Evolutionary conservation across 2,329 filamentous ascomycete species (phyloP).

Genomic region (Aspergillus sp.): DNA sequence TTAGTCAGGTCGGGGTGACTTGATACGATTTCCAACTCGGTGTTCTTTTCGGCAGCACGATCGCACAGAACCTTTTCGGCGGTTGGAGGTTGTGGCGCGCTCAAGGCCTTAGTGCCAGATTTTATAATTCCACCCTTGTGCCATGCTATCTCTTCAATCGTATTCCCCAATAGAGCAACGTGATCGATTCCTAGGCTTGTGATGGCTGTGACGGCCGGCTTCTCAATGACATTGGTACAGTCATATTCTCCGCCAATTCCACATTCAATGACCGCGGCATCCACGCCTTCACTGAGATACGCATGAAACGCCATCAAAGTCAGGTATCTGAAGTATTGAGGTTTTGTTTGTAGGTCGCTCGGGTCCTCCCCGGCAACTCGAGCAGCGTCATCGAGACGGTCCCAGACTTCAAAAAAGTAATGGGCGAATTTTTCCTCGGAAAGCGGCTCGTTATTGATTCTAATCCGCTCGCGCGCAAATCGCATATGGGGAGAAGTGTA

Average conservation of each 20-base stretch:
- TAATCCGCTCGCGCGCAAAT: slow-evolving; percentile 80
- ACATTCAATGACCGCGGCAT: slow-evolving; percentile 82
- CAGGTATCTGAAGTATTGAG: slow-evolving; percentile 88
- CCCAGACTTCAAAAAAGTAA: slow-evolving; percentile 86
- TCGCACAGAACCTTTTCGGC: slow-evolving; percentile 59
- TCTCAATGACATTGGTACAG: slow-evolving; percentile 78
- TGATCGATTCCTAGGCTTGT: slow-evolving; percentile 86
- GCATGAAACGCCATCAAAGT: slow-evolving; percentile 85
- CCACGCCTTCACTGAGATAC: slow-evolving; percentile 73
- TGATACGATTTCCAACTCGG: slow-evolving; percentile 49
- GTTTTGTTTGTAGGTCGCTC: slow-evolving; percentile 62
- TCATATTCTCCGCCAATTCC: slow-evolving; percentile 95
- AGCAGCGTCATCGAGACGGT: slow-evolving; percentile 58
- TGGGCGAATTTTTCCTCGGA: slow-evolving; percentile 67
- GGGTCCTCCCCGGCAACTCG: slow-evolving; percentile 54
- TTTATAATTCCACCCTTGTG: slow-evolving; percentile 91
- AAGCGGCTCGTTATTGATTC: slow-evolving; percentile 72
- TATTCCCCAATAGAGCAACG: slow-evolving; percentile 73
- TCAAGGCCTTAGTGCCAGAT: slow-evolving; percentile 61
- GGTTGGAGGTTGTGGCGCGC: slow-evolving; percentile 56
- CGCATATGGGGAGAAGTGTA: slow-evolving; percentile 86
- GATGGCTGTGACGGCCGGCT: slow-evolving; percentile 70
- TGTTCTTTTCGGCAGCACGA: slow-evolving; percentile 53
- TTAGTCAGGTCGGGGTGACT: slow-evolving; percentile 46
- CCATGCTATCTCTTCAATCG: slow-evolving; percentile 82